A percentile compares a stretch with the other conserved stretches of the same genome.
Evolutionary conservation across 371 early-diverging fungal species (phyloP).

Genomic region (Sporodiniella umbellata): DNA sequence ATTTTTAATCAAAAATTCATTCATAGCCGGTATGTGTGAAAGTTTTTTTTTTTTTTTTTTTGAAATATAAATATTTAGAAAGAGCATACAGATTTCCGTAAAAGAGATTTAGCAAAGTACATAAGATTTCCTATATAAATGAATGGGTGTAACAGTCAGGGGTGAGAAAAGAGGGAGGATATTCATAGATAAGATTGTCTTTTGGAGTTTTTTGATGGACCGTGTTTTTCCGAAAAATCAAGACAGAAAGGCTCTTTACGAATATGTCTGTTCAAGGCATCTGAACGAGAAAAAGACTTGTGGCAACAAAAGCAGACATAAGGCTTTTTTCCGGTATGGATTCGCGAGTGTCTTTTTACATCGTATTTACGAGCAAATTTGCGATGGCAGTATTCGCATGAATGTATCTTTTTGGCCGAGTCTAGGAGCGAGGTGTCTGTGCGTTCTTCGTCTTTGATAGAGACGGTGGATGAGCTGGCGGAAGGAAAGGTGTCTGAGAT

Average conservation of each 20-base stretch:
- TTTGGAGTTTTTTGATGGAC: neutral
- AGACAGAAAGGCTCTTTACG: neutral
- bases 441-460: too few species aligned
- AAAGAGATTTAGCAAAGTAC: too few species aligned
- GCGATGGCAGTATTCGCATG: constrained; percentile 5
- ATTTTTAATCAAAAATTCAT: too few species aligned
- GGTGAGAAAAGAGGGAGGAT: too few species aligned
- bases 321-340: constrained; percentile 65
- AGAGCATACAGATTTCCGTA: too few species aligned
- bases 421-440: neutral
- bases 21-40: too few species aligned
- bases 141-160: too few species aligned
- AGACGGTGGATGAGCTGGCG: neutral
- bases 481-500: neutral
- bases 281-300: constrained; percentile 63
- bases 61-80: too few species aligned
- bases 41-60: too few species aligned
- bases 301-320: constrained; percentile 56
- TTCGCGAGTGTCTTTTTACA: constrained; percentile 38
- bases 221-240: neutral
- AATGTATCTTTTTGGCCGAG: neutral
- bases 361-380: constrained; percentile 45
- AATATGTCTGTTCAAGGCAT: constrained; percentile 43
- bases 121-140: too few species aligned
- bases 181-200: neutral